phyloP scores from a whole-genome alignment of 495 filamentous ascomycete genomes.

The Aspergillus carlsbadensis region DNA sequence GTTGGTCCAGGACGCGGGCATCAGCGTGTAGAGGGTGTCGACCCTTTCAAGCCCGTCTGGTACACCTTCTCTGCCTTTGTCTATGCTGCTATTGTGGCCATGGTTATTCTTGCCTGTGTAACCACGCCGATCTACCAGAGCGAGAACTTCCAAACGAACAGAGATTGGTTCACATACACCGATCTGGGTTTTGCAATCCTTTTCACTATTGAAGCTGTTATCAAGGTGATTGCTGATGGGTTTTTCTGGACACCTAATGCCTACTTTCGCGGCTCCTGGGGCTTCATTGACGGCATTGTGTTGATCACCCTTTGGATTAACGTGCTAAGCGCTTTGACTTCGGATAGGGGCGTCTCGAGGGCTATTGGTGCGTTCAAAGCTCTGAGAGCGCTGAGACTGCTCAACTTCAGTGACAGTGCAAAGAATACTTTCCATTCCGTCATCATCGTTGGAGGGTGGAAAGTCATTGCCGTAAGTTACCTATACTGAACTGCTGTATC shows the following conservation, averaged over 20 bases:
- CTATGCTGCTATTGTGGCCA: conserved; percentile 90
- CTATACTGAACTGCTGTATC: not conserved
- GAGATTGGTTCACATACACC: conserved; percentile 92
- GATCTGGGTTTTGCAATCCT: conserved; percentile 87
- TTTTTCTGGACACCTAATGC: conserved; percentile 98
- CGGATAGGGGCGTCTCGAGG: conserved; percentile 78
- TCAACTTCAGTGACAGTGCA: conserved; percentile 96
- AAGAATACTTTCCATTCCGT: conserved; percentile 96
- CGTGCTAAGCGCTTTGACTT: conserved; percentile 74
- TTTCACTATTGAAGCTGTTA: conserved; percentile 82
- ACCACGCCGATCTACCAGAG: conserved; percentile 93
- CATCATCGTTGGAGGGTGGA: conserved; percentile 88
- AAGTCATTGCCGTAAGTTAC: conserved; percentile 65
- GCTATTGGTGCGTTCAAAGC: conserved; percentile 98
- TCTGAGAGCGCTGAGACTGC: conserved; percentile 83
- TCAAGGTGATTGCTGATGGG: conserved; percentile 95
- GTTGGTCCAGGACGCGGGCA: conserved; percentile 88
- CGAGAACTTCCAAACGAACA: conserved; percentile 70
- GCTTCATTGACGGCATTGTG: conserved; percentile 92
- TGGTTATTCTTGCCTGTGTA: conserved; percentile 93
- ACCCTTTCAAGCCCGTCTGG: conserved; percentile 85
- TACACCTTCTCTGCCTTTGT: conserved; percentile 91
- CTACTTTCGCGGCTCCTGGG: conserved; percentile 95
- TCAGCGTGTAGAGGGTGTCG: conserved; percentile 80
- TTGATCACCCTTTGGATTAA: conserved; percentile 95